Conservation (phyloP, 2,329 filamentous ascomycete genomes). For the Neopestalotiopsis sp. region DNA sequence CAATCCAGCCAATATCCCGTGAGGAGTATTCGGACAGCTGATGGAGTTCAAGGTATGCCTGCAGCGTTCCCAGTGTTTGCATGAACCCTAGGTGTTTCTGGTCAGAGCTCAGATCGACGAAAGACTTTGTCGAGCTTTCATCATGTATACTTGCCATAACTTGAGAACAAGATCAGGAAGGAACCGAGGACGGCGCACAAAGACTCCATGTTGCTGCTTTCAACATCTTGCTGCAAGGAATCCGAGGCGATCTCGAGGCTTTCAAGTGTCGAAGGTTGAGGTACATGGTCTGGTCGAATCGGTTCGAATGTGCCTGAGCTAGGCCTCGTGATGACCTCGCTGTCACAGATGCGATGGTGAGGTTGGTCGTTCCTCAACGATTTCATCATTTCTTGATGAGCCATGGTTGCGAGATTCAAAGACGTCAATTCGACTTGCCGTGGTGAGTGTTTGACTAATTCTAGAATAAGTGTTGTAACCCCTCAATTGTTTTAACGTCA, state of each 20-base stretch:
- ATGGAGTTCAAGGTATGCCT: constrained; percentile 43
- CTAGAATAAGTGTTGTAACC: too few species aligned
- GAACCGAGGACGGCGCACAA: constrained; percentile 11
- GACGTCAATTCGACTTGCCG: too few species aligned
- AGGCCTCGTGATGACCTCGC: not conserved
- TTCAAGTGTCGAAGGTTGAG: not conserved
- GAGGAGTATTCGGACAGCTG: constrained; percentile 42
- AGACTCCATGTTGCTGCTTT: not conserved
- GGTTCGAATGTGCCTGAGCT: not conserved
- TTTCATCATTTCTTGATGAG: too few species aligned
- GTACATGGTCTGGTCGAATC: not conserved
- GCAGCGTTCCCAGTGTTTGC: constrained; percentile 43
- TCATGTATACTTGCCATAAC: not conserved
- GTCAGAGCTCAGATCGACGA: not conserved
- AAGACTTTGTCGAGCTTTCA: not conserved
- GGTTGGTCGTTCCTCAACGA: too few species aligned
- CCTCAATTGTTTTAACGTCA: too few species aligned
- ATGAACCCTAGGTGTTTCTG: constrained; percentile 37
- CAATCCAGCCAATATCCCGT: constrained; percentile 46
- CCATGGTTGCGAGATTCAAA: too few species aligned
- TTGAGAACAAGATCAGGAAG: constrained; percentile 17
- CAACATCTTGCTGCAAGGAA: not conserved
- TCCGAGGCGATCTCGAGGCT: not conserved
- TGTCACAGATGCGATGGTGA: too few species aligned
- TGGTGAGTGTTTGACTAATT: too few species aligned